Percentiles rank a stretch among this genome's conserved stretches.
Evolutionary conservation across 148 eudicot species (phyloP).

Genomic region (Camellia sinensis): DNA sequence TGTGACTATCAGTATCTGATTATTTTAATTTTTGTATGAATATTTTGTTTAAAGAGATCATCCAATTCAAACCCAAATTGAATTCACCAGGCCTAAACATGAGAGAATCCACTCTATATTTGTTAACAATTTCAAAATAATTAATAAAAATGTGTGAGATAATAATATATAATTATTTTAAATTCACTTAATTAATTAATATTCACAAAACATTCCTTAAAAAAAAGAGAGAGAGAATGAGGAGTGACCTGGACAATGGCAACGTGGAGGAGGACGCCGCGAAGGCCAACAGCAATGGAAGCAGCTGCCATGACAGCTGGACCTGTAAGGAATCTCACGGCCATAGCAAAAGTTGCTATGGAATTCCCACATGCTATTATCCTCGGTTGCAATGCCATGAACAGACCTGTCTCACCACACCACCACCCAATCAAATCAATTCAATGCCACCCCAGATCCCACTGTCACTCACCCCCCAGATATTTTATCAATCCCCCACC

Average conservation of each 20-base stretch:
- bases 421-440: background rate
- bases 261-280: constrained; percentile 67
- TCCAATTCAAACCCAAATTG: no score
- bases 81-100: no score
- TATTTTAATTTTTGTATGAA: no score
- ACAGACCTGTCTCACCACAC: constrained; percentile 43
- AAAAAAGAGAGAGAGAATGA: background rate
- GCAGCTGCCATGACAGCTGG: constrained; percentile 93
- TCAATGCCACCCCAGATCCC: background rate
- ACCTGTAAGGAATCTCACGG: constrained; percentile 76
- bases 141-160: no score
- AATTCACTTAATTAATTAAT: no score
- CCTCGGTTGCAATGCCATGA: constrained; percentile 90
- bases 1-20: no score
- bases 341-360: constrained; percentile 76
- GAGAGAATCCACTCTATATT: no score
- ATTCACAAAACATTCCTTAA: no score
- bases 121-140: no score
- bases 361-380: constrained; percentile 90
- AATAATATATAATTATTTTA: no score
- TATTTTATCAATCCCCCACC: no score
- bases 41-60: no score
- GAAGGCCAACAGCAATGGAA: constrained; percentile 74
- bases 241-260: constrained; percentile 75
- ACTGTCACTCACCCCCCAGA: background rate